Conservation (phyloP, 306 rosid species). For the Canavalia gladiata region DNA sequence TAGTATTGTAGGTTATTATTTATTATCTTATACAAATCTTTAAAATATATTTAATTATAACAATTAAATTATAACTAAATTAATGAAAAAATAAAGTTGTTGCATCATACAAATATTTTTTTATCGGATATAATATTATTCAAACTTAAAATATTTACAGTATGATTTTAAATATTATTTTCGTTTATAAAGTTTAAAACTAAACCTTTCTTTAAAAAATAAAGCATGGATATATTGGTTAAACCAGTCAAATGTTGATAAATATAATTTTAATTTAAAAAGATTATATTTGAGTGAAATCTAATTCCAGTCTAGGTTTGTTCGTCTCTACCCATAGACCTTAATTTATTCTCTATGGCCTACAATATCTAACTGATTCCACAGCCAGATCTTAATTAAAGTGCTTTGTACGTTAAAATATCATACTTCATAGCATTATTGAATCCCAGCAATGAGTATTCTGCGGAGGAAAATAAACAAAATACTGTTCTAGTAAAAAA, state of each 20-base stretch:
- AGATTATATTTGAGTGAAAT: conserved; percentile 12
- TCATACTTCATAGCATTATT: conserved; percentile 3
- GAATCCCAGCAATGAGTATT: background rate
- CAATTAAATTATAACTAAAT: background rate
- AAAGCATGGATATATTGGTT: background rate
- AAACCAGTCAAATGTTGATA: background rate
- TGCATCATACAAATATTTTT: too few species aligned
- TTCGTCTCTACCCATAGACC: conserved; percentile 35
- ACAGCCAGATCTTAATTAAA: conserved; percentile 59
- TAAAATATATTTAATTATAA: background rate
- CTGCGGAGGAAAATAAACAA: background rate
- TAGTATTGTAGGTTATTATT: background rate
- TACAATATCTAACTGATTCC: conserved; percentile 65
- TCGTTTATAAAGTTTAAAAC: too few species aligned
- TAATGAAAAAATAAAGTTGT: too few species aligned
- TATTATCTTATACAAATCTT: background rate
- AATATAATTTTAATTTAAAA: background rate
- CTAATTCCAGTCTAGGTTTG: conserved; percentile 45
- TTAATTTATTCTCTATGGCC: conserved; percentile 55
- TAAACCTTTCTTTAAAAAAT: too few species aligned
- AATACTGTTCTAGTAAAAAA: background rate
- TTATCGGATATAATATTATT: too few species aligned
- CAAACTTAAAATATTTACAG: too few species aligned
- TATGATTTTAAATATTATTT: too few species aligned
- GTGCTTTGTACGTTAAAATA: conserved; percentile 42